Conservation (phyloP, 352 stramenopile species). For the Lagenidium giganteum region DNA sequence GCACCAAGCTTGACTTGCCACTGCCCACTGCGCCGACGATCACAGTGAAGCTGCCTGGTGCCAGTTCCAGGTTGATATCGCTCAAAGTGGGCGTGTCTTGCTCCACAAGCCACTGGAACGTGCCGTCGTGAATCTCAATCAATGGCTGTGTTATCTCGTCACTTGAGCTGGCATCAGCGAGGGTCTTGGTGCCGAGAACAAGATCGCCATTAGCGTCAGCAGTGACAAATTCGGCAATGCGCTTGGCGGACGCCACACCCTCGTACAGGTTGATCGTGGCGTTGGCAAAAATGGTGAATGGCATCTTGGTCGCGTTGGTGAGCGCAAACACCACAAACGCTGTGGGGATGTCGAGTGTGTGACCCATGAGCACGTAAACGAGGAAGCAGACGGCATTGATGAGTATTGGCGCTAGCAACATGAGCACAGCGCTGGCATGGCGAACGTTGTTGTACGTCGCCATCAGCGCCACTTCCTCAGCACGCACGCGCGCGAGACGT, state of each 20-base stretch:
- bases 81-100: neutral
- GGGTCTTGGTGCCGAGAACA: too few relatives aligned
- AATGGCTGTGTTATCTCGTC: too few relatives aligned
- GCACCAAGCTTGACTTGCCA: constrained; percentile 54
- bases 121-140: constrained; percentile 16
- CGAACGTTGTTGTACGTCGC: neutral
- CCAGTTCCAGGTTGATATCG: constrained; percentile 51
- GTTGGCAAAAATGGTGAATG: constrained; percentile 52
- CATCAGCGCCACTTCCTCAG: constrained; percentile 10
- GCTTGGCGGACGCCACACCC: constrained; percentile 30
- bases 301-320: constrained; percentile 47
- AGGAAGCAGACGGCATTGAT: constrained; percentile 90
- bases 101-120: constrained; percentile 23
- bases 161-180: too few relatives aligned
- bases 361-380: constrained; percentile 53
- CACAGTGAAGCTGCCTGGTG: constrained; percentile 44
- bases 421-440: constrained; percentile 21
- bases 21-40: constrained; percentile 45
- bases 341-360: constrained; percentile 86
- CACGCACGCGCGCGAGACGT: constrained; percentile 15
- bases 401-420: constrained; percentile 81
- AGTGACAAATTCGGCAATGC: constrained; percentile 33
- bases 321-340: constrained; percentile 93
- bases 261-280: constrained; percentile 41
- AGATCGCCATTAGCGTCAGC: too few relatives aligned